These are phyloP conservation scores for Dactylonectria macrodidyma DNA, from an alignment of 2,329 filamentous ascomycete genomes.

Conservation along the genomic window DNA sequence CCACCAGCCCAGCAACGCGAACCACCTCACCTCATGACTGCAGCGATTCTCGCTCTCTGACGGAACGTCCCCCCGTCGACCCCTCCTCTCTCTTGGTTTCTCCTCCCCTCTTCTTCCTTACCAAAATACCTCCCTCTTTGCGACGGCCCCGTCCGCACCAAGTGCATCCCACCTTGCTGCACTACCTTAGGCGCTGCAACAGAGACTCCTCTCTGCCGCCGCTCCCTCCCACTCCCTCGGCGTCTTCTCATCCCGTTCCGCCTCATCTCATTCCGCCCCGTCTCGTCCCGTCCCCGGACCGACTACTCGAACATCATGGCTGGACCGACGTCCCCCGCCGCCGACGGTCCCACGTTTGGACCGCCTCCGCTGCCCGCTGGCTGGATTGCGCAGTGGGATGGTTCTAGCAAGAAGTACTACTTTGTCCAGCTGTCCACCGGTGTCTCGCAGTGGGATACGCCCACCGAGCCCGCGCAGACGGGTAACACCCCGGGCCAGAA, in stretches of 20 bases:
- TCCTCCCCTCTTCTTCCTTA: neutral
- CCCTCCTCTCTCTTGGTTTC: slow-evolving; percentile 20
- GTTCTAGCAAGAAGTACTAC: slow-evolving; percentile 75
- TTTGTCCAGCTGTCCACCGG: slow-evolving; percentile 82
- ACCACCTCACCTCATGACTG: slow-evolving; percentile 45
- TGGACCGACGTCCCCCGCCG: slow-evolving; percentile 70
- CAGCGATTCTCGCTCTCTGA: slow-evolving; percentile 44
- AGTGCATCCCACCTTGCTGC: slow-evolving; percentile 26
- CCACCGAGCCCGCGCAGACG: slow-evolving; percentile 74
- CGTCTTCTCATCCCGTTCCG: slow-evolving; percentile 3
- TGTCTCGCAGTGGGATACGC: slow-evolving; percentile 81
- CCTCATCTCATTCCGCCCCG: slow-evolving; percentile 10
- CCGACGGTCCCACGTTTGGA: slow-evolving; percentile 71
- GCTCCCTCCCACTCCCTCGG: slow-evolving; percentile 9
- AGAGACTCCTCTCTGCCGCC: neutral
- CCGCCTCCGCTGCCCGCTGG: slow-evolving; percentile 74
- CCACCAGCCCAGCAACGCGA: slow-evolving; percentile 33
- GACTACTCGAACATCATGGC: slow-evolving; percentile 60
- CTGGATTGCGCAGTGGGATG: slow-evolving; percentile 81
- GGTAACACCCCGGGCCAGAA: slow-evolving; percentile 71
- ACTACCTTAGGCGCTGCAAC: slow-evolving; percentile 2
- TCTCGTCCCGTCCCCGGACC: slow-evolving; percentile 26
- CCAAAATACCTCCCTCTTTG: slow-evolving; percentile 8
- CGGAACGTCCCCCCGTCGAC: slow-evolving; percentile 41
- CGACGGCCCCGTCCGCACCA: slow-evolving; percentile 23